Percentiles rank a stretch among this genome's conserved stretches.
These are phyloP conservation scores for Cercospora brassicicola DNA, from an alignment of 2,329 filamentous ascomycete species.

Conservation along the genomic window DNA sequence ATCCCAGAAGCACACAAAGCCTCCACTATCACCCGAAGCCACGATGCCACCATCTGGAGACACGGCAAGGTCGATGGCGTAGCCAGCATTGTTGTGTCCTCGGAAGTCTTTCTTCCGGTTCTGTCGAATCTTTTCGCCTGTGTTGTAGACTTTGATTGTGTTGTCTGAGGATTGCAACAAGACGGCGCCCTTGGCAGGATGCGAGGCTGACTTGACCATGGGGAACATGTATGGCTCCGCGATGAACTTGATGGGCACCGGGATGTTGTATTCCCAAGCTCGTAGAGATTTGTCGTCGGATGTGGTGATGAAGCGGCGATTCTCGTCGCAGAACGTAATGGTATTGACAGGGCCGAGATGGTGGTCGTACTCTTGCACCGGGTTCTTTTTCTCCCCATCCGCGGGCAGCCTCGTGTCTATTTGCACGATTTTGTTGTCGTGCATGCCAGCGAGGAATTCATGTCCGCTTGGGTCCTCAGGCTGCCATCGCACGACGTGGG, in stretches of 20 bases:
- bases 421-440: conserved; percentile 97
- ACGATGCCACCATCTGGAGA: conserved; percentile 91
- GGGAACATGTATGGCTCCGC: conserved; percentile 98
- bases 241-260: conserved; percentile 97
- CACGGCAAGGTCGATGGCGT: conserved; percentile 84
- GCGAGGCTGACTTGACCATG: conserved; percentile 79
- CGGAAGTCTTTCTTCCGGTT: conserved; percentile 96
- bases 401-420: conserved; percentile 74
- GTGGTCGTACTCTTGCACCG: conserved; percentile 97
- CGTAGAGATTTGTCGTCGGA: conserved; percentile 95
- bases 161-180: conserved; percentile 94
- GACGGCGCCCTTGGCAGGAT: conserved; percentile 90
- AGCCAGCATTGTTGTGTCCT: conserved; percentile 93
- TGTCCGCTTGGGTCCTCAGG: conserved; percentile 72
- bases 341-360: conserved; percentile 98
- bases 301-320: conserved; percentile 94
- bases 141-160: conserved; percentile 92
- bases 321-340: conserved; percentile 91
- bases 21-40: conserved; percentile 79
- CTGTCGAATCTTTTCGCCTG: conserved; percentile 92
- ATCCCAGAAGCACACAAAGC: conserved; percentile 95
- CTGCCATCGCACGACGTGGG: conserved; percentile 93
- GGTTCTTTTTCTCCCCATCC: conserved; percentile 53
- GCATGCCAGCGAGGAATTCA: conserved; percentile 95
- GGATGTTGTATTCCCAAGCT: conserved; percentile 98